Conservation (phyloP, 352 stramenopile genomes). For the Phytophthora sp. region DNA sequence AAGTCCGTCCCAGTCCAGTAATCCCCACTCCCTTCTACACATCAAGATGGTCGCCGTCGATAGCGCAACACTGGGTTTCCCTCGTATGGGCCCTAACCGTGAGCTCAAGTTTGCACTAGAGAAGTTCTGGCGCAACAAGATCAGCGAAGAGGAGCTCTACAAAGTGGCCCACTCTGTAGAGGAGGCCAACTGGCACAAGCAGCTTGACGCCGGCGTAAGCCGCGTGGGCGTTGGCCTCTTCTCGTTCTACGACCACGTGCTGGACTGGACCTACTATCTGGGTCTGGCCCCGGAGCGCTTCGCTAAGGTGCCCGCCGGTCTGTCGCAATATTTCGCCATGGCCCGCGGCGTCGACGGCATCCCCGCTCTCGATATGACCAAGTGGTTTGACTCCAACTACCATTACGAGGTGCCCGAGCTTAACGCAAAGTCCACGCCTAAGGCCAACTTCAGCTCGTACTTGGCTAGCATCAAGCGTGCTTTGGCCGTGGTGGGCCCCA, state of each 20-base stretch:
- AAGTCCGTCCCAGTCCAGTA: conserved; percentile 30
- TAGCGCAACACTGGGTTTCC: conserved; percentile 89
- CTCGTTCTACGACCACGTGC: conserved; percentile 93
- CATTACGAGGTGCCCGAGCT: conserved; percentile 95
- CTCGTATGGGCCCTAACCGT: conserved; percentile 92
- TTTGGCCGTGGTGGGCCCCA: conserved; percentile 72
- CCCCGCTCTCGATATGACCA: conserved; percentile 93
- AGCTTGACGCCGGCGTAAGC: conserved; percentile 78
- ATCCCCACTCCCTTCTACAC: conserved; percentile 9
- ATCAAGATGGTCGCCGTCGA: conserved; percentile 61
- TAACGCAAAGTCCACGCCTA: conserved; percentile 66
- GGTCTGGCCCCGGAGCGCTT: conserved; percentile 83
- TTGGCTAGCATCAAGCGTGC: conserved; percentile 79
- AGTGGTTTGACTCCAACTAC: conserved; percentile 96
- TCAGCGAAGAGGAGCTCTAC: conserved; percentile 83
- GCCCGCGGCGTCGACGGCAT: conserved; percentile 90
- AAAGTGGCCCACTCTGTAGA: conserved; percentile 78
- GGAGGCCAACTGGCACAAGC: conserved; percentile 86
- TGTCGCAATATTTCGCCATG: conserved; percentile 92
- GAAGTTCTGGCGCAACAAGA: conserved; percentile 91
- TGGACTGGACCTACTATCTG: conserved; percentile 89
- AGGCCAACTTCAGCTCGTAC: conserved; percentile 85
- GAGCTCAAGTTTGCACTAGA: conserved; percentile 95
- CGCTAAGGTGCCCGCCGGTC: conserved; percentile 56
- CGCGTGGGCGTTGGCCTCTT: conserved; percentile 89